Evolutionary conservation across 176 grass and related monocot genomes (phyloP).

Genomic region (Bromus sterilis): DNA sequence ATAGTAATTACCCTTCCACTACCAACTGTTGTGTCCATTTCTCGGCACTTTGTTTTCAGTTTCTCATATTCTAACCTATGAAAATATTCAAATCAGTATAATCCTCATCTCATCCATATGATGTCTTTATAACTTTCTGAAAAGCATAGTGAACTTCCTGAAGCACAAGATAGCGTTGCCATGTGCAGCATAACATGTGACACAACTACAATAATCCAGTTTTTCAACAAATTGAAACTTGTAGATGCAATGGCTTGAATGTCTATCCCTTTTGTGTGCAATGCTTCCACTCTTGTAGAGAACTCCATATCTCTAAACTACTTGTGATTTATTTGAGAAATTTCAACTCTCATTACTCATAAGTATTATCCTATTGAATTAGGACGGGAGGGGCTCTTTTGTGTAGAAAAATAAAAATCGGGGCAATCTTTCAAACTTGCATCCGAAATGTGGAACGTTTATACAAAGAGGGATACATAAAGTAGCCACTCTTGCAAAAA

Average conservation of each 20-base stretch:
- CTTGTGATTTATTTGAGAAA: neutral
- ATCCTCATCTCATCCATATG: neutral
- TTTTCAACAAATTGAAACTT: neutral
- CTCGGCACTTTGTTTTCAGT: conserved; percentile 83
- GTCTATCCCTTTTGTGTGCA: neutral
- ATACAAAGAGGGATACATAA: no score
- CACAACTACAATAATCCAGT: neutral
- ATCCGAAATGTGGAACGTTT: no score
- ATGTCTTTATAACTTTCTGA: neutral
- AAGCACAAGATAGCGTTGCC: neutral
- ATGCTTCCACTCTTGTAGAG: neutral
- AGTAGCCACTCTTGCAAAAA: neutral
- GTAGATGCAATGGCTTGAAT: neutral
- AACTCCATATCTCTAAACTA: neutral
- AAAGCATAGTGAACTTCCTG: neutral
- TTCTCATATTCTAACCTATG: conserved; percentile 83
- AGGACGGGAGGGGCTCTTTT: no score
- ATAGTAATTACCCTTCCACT: conserved; percentile 74
- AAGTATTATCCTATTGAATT: neutral
- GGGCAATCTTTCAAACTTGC: no score
- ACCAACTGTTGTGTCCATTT: conserved; percentile 79
- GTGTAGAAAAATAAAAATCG: no score
- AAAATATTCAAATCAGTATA: conserved; percentile 31
- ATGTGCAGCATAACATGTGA: neutral
- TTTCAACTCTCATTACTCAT: neutral